Conservation (phyloP, 306 rosid genomes). For the Castanea crenata region DNA sequence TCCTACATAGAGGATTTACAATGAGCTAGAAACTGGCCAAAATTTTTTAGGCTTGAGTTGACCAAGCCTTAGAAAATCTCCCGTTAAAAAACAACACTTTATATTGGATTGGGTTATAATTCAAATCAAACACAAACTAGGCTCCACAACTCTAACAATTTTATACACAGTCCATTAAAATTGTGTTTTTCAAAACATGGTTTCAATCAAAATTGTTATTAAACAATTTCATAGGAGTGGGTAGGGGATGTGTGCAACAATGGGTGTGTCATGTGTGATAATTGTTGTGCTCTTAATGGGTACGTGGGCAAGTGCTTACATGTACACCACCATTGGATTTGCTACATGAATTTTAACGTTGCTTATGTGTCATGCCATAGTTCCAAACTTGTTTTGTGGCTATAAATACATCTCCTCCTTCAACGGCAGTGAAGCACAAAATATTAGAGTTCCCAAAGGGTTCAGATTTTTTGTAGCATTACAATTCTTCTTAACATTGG, state of each 20-base stretch:
- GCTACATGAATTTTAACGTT: constrained; percentile 23
- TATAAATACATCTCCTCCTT: constrained; percentile 12
- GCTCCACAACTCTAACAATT: too few species aligned
- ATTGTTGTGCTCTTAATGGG: constrained; percentile 23
- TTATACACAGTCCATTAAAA: background rate
- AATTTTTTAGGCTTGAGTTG: accelerated
- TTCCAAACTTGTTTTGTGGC: constrained; percentile 23
- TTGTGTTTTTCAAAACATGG: background rate
- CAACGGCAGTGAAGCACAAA: constrained; percentile 70
- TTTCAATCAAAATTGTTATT: too few species aligned
- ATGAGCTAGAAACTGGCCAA: too few species aligned
- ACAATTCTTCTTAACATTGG: constrained; percentile 28
- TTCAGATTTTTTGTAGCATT: constrained; percentile 17
- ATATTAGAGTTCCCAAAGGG: background rate
- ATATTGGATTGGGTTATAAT: too few species aligned
- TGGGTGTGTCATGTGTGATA: too few species aligned
- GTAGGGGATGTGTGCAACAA: background rate
- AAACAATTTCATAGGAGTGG: too few species aligned
- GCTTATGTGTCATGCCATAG: background rate
- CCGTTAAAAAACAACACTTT: too few species aligned
- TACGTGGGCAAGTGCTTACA: constrained; percentile 33
- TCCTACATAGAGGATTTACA: accelerated
- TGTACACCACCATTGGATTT: constrained; percentile 35
- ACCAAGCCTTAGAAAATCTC: too few species aligned
- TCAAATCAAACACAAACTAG: too few species aligned